Percentiles rank a stretch among this genome's conserved stretches.
These are phyloP conservation scores for Akanthomyces dipterigenus DNA, from an alignment of 2,329 filamentous ascomycete genomes.

Conservation along the genomic window DNA sequence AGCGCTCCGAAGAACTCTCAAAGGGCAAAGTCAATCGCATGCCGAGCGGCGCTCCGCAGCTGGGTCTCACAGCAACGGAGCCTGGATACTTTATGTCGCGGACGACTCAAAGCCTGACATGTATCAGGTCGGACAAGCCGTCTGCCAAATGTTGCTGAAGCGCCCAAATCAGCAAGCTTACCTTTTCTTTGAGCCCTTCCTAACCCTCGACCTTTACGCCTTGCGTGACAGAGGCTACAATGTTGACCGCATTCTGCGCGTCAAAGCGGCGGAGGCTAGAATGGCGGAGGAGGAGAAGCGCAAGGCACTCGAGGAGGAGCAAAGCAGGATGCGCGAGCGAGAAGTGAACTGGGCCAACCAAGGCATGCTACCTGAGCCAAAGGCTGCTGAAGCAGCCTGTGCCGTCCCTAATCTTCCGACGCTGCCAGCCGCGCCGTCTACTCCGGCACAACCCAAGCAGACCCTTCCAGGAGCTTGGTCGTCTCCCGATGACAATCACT, in stretches of 20 bases:
- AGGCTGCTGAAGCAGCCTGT: conserved; percentile 30
- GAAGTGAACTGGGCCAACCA: conserved; percentile 38
- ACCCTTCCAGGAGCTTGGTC: conserved; percentile 73
- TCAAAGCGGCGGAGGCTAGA: conserved; percentile 79
- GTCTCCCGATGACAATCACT: conserved; percentile 47
- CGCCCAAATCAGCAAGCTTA: conserved; percentile 84
- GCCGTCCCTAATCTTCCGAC: conserved; percentile 35
- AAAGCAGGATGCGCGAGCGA: conserved; percentile 55
- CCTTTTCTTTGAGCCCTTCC: conserved; percentile 82
- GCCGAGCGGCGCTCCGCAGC: conserved; percentile 71
- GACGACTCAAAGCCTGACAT: conserved; percentile 64
- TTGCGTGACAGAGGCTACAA: conserved; percentile 89
- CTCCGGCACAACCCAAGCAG: conserved; percentile 33
- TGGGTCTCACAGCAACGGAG: conserved; percentile 44
- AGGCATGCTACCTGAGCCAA: conserved; percentile 11
- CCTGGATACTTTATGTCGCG: conserved; percentile 70
- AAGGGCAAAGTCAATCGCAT: conserved; percentile 61
- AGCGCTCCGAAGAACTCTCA: conserved; percentile 68
- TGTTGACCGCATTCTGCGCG: conserved; percentile 84
- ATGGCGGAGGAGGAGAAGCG: conserved; percentile 79
- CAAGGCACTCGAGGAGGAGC: conserved; percentile 66
- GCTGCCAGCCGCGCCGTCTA: conserved; percentile 32
- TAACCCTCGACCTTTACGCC: conserved; percentile 77
- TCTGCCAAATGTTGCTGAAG: conserved; percentile 73
- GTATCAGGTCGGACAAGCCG: conserved; percentile 85